Conservation (phyloP, 148 eudicot species). For the Chenopodium suecicum region DNA sequence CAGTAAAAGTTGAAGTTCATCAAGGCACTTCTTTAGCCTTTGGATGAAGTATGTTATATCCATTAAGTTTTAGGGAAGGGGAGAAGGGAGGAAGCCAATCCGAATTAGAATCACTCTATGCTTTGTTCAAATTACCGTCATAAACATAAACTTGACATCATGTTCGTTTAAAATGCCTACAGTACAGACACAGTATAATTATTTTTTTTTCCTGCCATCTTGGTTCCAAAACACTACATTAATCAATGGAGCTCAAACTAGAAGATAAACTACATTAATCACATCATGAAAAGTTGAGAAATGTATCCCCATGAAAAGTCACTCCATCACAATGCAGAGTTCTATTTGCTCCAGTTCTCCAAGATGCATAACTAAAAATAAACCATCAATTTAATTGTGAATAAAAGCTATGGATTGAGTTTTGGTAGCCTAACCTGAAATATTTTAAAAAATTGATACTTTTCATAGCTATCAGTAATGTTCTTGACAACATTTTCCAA, state of each 20-base stretch:
- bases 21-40: neutral
- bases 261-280: neutral
- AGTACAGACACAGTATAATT: neutral
- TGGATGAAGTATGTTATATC: neutral
- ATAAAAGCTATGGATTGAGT: neutral
- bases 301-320: neutral
- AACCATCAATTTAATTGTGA: neutral
- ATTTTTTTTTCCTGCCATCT: neutral
- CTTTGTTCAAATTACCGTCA: neutral
- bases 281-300: neutral
- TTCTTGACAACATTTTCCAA: conserved; percentile 76
- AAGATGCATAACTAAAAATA: neutral
- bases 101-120: neutral
- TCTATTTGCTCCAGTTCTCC: neutral
- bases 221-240: neutral
- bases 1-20: neutral
- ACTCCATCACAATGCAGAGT: neutral
- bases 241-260: neutral
- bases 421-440: conserved; percentile 57
- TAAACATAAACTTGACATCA: neutral
- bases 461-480: conserved; percentile 80
- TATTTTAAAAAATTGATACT: conserved; percentile 89
- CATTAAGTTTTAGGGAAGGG: neutral
- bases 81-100: too few relatives aligned
- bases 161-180: neutral